Conservation (phyloP, 179 eudicot species). For the Silene coronaria region DNA sequence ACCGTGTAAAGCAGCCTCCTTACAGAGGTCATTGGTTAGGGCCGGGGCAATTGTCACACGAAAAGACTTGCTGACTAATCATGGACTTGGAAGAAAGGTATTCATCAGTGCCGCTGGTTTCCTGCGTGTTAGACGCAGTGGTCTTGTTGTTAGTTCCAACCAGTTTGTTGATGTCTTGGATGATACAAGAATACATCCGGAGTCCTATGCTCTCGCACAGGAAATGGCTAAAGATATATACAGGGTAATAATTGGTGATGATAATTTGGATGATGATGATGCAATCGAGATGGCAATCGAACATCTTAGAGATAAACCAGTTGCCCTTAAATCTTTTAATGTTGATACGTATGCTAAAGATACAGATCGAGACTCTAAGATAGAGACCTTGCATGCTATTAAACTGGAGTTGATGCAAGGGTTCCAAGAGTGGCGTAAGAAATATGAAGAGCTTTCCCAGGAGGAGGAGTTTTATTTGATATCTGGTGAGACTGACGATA, state of each 20-base stretch:
- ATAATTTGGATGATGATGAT: slow-evolving; percentile 71
- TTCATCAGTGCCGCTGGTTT: slow-evolving; percentile 93
- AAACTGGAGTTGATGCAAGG: slow-evolving; percentile 85
- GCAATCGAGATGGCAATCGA: slow-evolving; percentile 87
- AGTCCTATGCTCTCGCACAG: slow-evolving; percentile 84
- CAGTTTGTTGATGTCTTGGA: slow-evolving; percentile 87
- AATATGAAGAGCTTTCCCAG: slow-evolving; percentile 60
- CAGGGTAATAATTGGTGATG: slow-evolving; percentile 53
- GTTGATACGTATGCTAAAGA: slow-evolving; percentile 62
- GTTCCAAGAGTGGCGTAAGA: slow-evolving; percentile 81
- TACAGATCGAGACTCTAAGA: slow-evolving; percentile 45
- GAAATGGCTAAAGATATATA: slow-evolving; percentile 90
- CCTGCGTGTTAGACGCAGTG: slow-evolving; percentile 82
- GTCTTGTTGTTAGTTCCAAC: slow-evolving; percentile 70
- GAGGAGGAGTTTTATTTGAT: slow-evolving; percentile 87
- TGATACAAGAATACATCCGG: slow-evolving; percentile 96
- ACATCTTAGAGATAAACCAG: slow-evolving; percentile 78
- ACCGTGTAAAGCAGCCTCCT: slow-evolving; percentile 86
- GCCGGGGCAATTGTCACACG: slow-evolving; percentile 68
- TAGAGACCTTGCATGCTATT: slow-evolving; percentile 65
- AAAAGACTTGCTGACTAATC: slow-evolving; percentile 68
- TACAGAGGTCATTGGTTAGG: slow-evolving; percentile 75
- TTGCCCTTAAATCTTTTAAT: slow-evolving; percentile 49
- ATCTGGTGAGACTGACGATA: slow-evolving; percentile 85
- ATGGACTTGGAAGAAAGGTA: slow-evolving; percentile 82